Evolutionary conservation across 2,329 filamentous ascomycete species (phyloP).

Genomic region (Fusarium sp.): DNA sequence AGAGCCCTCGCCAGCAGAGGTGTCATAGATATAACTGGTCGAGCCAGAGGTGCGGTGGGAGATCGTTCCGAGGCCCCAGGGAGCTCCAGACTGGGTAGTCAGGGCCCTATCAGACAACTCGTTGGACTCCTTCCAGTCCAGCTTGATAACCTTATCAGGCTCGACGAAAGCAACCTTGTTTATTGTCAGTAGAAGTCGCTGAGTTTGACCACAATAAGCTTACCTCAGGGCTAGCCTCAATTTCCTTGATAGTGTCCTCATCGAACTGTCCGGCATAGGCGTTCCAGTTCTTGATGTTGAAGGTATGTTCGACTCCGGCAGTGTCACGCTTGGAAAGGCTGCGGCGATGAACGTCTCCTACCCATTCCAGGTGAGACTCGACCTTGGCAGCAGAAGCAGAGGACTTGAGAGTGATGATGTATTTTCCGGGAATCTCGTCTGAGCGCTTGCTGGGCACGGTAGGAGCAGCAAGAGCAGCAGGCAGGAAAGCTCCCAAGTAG

Average conservation of each 20-base stretch:
- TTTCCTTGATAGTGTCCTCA: slow-evolving; percentile 9
- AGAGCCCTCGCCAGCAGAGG: too few species aligned
- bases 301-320: neutral
- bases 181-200: too few species aligned
- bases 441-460: neutral
- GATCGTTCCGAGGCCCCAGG: slow-evolving; percentile 7
- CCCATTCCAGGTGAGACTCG: slow-evolving; percentile 63
- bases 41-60: slow-evolving; percentile 6
- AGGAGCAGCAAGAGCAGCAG: slow-evolving; percentile 9
- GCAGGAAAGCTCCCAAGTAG: slow-evolving; percentile 5
- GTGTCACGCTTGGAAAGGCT: slow-evolving; percentile 57
- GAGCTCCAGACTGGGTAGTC: slow-evolving; percentile 1
- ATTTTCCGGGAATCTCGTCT: slow-evolving; percentile 51
- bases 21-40: neutral
- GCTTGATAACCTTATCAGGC: too few species aligned
- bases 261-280: slow-evolving; percentile 9
- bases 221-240: slow-evolving; percentile 2
- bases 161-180: too few species aligned
- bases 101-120: neutral
- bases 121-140: too few species aligned
- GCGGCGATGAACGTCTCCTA: slow-evolving; percentile 67
- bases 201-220: too few species aligned
- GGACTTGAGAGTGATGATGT: slow-evolving; percentile 74
- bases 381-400: slow-evolving; percentile 62
- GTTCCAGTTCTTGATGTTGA: slow-evolving; percentile 12